Percentiles rank a stretch among this genome's conserved stretches.
Conservation (phyloP, 2,329 filamentous ascomycete species). For the Penicillium hordei region DNA sequence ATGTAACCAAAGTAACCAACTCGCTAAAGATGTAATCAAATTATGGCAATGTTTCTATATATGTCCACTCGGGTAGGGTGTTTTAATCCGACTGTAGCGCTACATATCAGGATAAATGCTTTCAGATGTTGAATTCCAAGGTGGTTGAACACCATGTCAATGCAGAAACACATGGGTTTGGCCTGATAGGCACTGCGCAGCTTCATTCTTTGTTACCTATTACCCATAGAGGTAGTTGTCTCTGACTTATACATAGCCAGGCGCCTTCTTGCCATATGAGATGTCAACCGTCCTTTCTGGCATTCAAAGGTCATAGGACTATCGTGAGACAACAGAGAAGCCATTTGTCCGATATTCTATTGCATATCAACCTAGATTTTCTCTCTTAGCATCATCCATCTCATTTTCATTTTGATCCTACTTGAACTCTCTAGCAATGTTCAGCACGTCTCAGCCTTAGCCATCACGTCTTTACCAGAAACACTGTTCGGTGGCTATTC, state of each 20-base stretch:
- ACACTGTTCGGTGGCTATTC: slow-evolving; percentile 1
- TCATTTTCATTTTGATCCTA: neutral
- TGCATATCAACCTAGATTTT: too few relatives aligned
- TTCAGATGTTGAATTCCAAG: neutral
- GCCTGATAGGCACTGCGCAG: neutral
- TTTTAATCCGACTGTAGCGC: neutral
- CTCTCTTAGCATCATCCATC: neutral
- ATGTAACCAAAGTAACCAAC: neutral
- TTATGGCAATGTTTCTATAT: neutral
- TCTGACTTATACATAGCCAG: neutral
- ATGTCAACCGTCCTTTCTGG: neutral
- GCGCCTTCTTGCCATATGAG: neutral
- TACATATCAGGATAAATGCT: neutral
- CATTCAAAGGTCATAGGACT: neutral
- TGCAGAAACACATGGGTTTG: neutral
- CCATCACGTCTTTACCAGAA: neutral
- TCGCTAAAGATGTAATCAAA: neutral
- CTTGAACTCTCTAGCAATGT: too few relatives aligned
- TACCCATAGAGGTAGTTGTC: neutral
- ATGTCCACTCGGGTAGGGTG: neutral
- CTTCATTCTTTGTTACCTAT: neutral
- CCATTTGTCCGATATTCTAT: too few relatives aligned
- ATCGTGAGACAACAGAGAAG: neutral
- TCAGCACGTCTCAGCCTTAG: neutral
- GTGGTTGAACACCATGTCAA: neutral